Conservation (phyloP, 441 rosid genomes). For the Adansonia rubrostipa region DNA sequence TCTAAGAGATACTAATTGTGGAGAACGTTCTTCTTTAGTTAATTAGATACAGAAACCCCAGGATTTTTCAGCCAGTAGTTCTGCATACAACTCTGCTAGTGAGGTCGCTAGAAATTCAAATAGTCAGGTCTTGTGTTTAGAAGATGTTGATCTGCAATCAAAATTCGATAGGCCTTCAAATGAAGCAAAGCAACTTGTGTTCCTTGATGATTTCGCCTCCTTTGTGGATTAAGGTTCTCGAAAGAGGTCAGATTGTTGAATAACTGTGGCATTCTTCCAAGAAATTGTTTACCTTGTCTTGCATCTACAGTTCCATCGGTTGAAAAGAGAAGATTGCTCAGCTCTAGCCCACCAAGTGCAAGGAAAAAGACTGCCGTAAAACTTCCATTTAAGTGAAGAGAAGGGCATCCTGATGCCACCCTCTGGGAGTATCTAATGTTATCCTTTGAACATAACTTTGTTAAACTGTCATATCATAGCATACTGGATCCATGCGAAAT, state of each 20-base stretch:
- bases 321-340: conserved; percentile 79
- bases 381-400: conserved; percentile 74
- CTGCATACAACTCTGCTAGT: conserved; percentile 46
- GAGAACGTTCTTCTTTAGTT: conserved; percentile 37
- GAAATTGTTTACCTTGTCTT: conserved; percentile 82
- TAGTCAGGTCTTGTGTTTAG: conserved; percentile 36
- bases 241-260: conserved; percentile 66
- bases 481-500: background rate
- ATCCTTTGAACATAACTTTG: background rate
- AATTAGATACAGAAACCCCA: conserved; percentile 47
- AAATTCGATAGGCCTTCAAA: conserved; percentile 39
- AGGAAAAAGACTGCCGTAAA: conserved; percentile 62
- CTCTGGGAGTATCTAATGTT: conserved; percentile 51
- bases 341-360: conserved; percentile 73
- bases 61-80: conserved; percentile 46
- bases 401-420: conserved; percentile 59
- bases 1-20: conserved; percentile 43
- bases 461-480: background rate
- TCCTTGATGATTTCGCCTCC: conserved; percentile 62
- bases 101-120: conserved; percentile 38
- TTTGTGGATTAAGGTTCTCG: conserved; percentile 55
- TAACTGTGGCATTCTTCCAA: conserved; percentile 73
- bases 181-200: conserved; percentile 56
- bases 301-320: conserved; percentile 62
- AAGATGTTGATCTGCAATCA: conserved; percentile 32